phyloP scores from a whole-genome alignment of 2,329 filamentous ascomycete genomes.

The Trichoderma gracile region DNA sequence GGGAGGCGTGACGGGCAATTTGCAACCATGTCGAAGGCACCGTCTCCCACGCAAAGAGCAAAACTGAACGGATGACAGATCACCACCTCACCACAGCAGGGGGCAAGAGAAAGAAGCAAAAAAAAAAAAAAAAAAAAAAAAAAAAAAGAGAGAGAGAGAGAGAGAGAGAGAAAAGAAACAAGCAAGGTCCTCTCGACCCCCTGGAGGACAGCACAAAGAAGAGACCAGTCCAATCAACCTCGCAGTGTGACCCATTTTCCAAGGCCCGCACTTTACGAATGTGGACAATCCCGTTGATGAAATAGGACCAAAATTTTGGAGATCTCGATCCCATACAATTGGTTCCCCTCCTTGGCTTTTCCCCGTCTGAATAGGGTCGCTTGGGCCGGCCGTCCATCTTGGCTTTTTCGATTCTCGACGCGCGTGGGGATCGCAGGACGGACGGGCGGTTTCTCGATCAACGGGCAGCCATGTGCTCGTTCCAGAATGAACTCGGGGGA shows the following conservation, averaged over 20 bases:
- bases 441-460: too few species aligned
- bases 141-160: neutral
- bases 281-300: conserved; percentile 10
- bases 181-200: too few species aligned
- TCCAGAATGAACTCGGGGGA: too few species aligned
- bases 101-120: neutral
- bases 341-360: conserved; percentile 1
- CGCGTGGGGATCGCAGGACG: neutral
- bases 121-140: neutral
- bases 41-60: neutral
- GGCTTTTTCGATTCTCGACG: neutral
- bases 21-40: neutral
- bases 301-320: conserved; percentile 8
- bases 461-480: neutral
- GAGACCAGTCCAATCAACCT: neutral
- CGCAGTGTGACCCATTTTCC: neutral
- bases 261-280: conserved; percentile 7
- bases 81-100: neutral
- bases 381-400: neutral
- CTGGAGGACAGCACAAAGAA: too few species aligned
- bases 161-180: too few species aligned
- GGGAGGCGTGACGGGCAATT: neutral
- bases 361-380: neutral
- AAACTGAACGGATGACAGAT: neutral
- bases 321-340: conserved; percentile 23